phyloP scores from a whole-genome alignment of 306 rosid genomes.

The Cicer chorassanicum region DNA sequence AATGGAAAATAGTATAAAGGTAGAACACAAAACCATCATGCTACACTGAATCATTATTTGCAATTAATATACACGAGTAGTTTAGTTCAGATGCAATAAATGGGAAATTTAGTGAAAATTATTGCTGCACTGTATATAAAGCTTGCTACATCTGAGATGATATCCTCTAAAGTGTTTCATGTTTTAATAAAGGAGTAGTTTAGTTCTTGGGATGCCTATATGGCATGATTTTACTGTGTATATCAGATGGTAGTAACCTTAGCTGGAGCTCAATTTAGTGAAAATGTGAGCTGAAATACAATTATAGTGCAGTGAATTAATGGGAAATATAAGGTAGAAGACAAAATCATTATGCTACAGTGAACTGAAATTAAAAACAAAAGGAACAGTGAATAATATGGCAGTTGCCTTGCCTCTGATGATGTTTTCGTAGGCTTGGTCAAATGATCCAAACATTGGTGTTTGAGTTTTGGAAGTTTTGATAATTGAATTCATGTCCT shows the following conservation, averaged over 20 bases:
- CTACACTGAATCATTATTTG: neutral
- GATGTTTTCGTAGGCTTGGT: neutral
- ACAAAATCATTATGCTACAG: neutral
- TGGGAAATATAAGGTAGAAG: neutral
- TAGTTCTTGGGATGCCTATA: conserved; percentile 7
- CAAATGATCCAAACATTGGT: neutral
- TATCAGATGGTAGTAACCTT: conserved; percentile 4
- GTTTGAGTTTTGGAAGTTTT: conserved; percentile 29
- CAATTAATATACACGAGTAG: no score
- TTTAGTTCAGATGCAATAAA: no score
- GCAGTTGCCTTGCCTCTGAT: neutral
- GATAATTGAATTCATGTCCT: neutral
- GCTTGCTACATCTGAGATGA: conserved; percentile 88
- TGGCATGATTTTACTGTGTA: conserved; percentile 34
- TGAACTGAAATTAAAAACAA: neutral
- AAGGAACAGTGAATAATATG: neutral
- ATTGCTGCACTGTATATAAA: conserved; percentile 27
- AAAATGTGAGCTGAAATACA: neutral
- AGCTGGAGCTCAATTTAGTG: neutral
- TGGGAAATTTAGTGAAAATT: no score
- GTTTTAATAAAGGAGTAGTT: conserved; percentile 10
- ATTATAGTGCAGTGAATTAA: neutral
- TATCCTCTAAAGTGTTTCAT: conserved; percentile 81
- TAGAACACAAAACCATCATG: neutral
- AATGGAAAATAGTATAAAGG: neutral